These are phyloP conservation scores for Crucibulum laeve DNA, from an alignment of 768 basidiomycete species.

Conservation along the genomic window DNA sequence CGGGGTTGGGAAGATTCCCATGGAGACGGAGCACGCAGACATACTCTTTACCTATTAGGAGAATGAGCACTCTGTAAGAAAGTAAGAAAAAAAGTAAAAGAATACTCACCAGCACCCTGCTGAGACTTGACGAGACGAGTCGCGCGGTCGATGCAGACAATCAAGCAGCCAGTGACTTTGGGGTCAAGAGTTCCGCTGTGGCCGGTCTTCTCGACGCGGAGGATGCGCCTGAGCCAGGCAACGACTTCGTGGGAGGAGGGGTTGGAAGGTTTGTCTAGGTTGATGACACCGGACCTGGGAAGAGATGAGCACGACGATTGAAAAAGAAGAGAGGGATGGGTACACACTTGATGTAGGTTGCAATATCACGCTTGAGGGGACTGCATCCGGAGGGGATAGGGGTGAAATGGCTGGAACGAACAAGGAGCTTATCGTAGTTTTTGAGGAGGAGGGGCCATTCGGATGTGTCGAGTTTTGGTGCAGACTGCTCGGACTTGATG, in stretches of 20 bases:
- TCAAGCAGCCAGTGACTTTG: conserved; percentile 97
- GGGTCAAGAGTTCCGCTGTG: conserved; percentile 99
- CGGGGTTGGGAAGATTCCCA: conserved; percentile 72
- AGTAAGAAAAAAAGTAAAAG: conserved; percentile 1
- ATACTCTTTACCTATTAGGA: conserved; percentile 86
- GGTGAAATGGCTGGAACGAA: conserved; percentile 95
- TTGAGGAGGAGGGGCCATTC: conserved; percentile 97
- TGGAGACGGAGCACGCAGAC: conserved; percentile 95
- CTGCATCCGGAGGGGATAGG: conserved; percentile 93
- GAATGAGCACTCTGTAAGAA: conserved; percentile 4
- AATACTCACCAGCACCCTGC: conserved; percentile 83
- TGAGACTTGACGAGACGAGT: conserved; percentile 97
- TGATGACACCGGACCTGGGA: conserved; percentile 94
- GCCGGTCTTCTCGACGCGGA: conserved; percentile 96
- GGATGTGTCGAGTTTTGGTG: conserved; percentile 87
- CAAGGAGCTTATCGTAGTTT: conserved; percentile 96
- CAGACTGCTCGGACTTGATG: conserved; percentile 73
- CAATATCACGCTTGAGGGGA: conserved; percentile 92
- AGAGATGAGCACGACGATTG: conserved; percentile 5
- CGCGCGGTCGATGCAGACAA: conserved; percentile 98
- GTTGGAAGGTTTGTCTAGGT: conserved; percentile 99
- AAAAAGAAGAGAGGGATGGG: not conserved
- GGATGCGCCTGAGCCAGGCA: conserved; percentile 95
- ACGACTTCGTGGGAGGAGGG: conserved; percentile 99
- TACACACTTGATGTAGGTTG: conserved; percentile 81